phyloP scores from a whole-genome alignment of 2,329 filamentous ascomycete species.

The Fusarium nelsonii region DNA sequence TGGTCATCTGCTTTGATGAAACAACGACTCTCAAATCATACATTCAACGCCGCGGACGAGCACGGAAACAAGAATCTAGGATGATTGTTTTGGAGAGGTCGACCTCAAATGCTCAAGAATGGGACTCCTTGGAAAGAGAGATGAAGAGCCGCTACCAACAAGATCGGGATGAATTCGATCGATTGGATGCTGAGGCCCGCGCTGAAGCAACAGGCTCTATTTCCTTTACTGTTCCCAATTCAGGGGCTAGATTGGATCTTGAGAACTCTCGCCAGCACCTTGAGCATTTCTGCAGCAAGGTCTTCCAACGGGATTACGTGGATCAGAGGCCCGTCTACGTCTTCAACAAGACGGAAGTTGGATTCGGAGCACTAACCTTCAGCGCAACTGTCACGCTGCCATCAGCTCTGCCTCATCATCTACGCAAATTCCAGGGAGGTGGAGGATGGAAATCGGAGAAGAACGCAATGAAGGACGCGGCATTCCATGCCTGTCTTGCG shows the following conservation, averaged over 20 bases:
- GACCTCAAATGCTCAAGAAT: constrained; percentile 58
- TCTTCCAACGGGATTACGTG: constrained; percentile 70
- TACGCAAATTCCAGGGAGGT: constrained; percentile 46
- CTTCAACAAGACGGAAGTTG: constrained; percentile 53
- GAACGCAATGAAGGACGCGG: constrained; percentile 82
- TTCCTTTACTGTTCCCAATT: constrained; percentile 56
- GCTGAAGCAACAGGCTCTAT: constrained; percentile 41
- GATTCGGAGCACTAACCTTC: constrained; percentile 49
- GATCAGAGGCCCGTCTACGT: constrained; percentile 77
- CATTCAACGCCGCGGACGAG: constrained; percentile 68
- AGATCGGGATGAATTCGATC: constrained; percentile 65
- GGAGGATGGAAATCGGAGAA: constrained; percentile 76
- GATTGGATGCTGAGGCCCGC: constrained; percentile 63
- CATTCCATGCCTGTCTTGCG: constrained; percentile 81
- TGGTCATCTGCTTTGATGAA: constrained; percentile 69
- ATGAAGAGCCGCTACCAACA: constrained; percentile 79
- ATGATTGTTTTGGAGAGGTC: constrained; percentile 59
- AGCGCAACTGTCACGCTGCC: constrained; percentile 78
- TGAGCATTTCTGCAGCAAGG: constrained; percentile 80
- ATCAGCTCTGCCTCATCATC: constrained; percentile 68
- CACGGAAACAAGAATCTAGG: constrained; percentile 63
- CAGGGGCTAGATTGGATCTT: constrained; percentile 75
- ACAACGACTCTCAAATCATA: constrained; percentile 66
- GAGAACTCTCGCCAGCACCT: constrained; percentile 82
- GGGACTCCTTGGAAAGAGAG: constrained; percentile 75